Conservation (phyloP, 768 basidiomycete species). For the Lentinus brumalis region DNA sequence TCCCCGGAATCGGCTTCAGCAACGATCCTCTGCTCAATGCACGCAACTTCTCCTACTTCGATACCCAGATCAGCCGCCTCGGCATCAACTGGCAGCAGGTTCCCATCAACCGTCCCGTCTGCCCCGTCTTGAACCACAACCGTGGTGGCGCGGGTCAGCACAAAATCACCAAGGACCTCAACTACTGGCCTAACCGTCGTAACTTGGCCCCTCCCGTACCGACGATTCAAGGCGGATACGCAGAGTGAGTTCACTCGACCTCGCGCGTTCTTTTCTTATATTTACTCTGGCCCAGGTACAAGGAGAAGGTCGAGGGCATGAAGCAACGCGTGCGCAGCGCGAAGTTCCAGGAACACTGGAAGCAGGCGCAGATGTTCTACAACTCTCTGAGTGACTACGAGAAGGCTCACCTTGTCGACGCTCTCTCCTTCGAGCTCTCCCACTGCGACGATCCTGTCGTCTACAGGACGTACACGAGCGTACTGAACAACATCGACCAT, state of each 20-base stretch:
- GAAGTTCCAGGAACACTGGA: conserved; percentile 81
- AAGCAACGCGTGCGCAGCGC: conserved; percentile 63
- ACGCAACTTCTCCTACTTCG: conserved; percentile 85
- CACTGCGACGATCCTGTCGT: conserved; percentile 80
- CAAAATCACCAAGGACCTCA: conserved; percentile 62
- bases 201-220: conserved; percentile 49
- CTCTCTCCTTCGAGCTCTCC: conserved; percentile 80
- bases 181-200: conserved; percentile 85
- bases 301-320: conserved; percentile 53
- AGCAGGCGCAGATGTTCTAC: conserved; percentile 78
- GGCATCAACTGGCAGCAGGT: conserved; percentile 82
- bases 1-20: conserved; percentile 70
- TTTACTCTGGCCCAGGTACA: conserved; percentile 36
- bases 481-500: conserved; percentile 74
- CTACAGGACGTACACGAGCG: conserved; percentile 63
- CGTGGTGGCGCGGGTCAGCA: conserved; percentile 63
- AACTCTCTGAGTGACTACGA: conserved; percentile 76
- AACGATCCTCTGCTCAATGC: conserved; percentile 83
- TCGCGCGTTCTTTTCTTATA: neutral
- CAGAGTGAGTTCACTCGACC: conserved; percentile 42
- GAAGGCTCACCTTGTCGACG: conserved; percentile 68
- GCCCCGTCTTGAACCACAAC: conserved; percentile 71
- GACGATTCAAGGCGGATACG: conserved; percentile 55
- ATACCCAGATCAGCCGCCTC: conserved; percentile 80
- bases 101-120: conserved; percentile 81